These are phyloP conservation scores for Plasmodium chabaudi DNA, from an alignment of 169 alveolate species.

Conservation along the genomic window DNA sequence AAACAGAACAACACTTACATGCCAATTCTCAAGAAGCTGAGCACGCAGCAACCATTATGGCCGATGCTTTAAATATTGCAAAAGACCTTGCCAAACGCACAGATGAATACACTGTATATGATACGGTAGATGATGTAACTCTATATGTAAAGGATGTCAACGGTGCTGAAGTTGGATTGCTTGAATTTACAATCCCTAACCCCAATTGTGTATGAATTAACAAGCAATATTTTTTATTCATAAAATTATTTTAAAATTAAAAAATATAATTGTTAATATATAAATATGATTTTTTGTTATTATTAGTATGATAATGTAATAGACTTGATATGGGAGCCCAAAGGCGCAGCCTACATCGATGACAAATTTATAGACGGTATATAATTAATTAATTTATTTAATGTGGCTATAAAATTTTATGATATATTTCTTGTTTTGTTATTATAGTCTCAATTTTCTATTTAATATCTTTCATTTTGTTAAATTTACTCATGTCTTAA, in stretches of 20 bases:
- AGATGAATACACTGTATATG: conserved; percentile 14
- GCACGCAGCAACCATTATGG: conserved; percentile 26
- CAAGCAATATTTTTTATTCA: not conserved
- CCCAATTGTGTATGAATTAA: conserved; percentile 23
- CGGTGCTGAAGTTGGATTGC: conserved; percentile 55
- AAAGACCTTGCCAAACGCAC: conserved; percentile 8
- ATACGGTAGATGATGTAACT: conserved; percentile 4
- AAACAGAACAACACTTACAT: too few species aligned
- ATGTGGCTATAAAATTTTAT: not conserved
- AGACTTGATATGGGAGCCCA: conserved; percentile 50
- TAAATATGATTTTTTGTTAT: conserved; percentile 1
- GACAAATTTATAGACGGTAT: conserved; percentile 56
- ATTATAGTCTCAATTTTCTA: not conserved
- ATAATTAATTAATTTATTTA: conserved; percentile 2
- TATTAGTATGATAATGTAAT: conserved; percentile 46
- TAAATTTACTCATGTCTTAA: too few species aligned
- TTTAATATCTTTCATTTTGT: not conserved
- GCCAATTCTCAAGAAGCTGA: conserved; percentile 10
- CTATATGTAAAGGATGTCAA: conserved; percentile 51
- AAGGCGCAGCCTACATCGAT: conserved; percentile 45
- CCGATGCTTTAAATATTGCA: conserved; percentile 18
- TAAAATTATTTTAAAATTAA: not conserved
- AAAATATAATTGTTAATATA: conserved; percentile 3
- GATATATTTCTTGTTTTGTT: not conserved
- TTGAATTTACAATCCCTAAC: conserved; percentile 17